phyloP scores from a whole-genome alignment of 257 asterid genomes.

The Scutellaria galericulata region DNA sequence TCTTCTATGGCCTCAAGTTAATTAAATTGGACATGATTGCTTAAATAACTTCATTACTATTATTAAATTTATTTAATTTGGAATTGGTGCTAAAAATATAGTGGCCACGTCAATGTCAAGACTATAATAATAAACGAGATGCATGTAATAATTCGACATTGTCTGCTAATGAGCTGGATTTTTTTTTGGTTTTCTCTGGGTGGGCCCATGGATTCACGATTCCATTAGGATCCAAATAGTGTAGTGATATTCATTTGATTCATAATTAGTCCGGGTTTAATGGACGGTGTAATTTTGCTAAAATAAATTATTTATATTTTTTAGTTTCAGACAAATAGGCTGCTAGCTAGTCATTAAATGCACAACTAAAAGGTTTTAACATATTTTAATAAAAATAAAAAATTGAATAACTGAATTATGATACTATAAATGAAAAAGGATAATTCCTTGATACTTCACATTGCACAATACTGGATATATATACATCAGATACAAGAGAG shows the following conservation, averaged over 20 bases:
- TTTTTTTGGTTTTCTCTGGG: background rate
- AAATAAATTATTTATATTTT: background rate
- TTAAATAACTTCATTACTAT: background rate
- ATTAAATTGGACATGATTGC: background rate
- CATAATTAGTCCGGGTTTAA: no score
- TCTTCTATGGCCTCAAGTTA: background rate
- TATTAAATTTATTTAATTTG: slow-evolving; percentile 12
- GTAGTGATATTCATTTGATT: background rate
- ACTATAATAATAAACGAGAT: background rate
- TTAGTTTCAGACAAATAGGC: no score
- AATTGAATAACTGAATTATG: no score
- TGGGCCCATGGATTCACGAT: background rate
- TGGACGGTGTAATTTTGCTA: background rate
- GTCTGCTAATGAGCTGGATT: slow-evolving; percentile 31
- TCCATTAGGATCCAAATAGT: background rate
- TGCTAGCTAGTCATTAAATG: no score
- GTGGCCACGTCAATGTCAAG: slow-evolving; percentile 20
- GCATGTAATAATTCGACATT: background rate
- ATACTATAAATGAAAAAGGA: no score
- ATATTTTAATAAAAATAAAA: no score
- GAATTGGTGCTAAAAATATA: slow-evolving; percentile 10
- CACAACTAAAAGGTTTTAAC: no score
- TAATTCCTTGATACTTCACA: no score
- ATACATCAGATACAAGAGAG: no score
- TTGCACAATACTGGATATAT: no score